These are phyloP conservation scores for Haplosporangium gracile DNA, from an alignment of 192 early-diverging fungal species.

Conservation along the genomic window DNA sequence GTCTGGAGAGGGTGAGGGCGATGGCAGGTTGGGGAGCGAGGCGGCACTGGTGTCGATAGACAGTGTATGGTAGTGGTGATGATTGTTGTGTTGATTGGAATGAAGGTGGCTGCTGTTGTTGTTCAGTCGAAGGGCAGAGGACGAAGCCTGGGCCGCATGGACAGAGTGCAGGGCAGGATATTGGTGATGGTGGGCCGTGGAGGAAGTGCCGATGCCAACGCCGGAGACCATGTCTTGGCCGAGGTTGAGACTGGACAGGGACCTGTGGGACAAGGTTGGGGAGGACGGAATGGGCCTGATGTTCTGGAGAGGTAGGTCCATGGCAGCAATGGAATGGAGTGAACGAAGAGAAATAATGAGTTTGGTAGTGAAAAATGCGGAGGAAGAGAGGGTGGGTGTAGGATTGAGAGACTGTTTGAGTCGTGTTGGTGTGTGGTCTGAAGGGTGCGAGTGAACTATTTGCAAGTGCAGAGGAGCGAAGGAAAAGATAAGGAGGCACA, in stretches of 20 bases:
- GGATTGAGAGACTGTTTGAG: background rate
- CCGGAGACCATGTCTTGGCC: slow-evolving; percentile 21
- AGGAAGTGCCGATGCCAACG: background rate
- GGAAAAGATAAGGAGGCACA: background rate
- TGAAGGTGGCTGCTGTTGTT: background rate
- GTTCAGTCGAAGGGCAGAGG: slow-evolving; percentile 3
- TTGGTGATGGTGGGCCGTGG: background rate
- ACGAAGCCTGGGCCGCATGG: slow-evolving; percentile 9
- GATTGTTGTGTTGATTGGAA: background rate
- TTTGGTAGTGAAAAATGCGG: no score
- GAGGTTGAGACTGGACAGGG: slow-evolving; percentile 21
- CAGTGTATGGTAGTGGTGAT: background rate
- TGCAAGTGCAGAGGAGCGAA: background rate
- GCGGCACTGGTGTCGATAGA: slow-evolving; percentile 15
- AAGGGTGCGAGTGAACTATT: background rate
- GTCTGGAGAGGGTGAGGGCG: slow-evolving; percentile 35
- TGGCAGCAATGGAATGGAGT: background rate
- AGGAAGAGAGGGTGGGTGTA: no score
- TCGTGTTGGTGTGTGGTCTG: no score
- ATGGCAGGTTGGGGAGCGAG: background rate
- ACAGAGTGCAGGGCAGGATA: background rate
- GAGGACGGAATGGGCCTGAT: slow-evolving; percentile 17
- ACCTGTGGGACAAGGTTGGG: slow-evolving; percentile 21
- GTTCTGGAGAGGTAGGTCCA: slow-evolving; percentile 17
- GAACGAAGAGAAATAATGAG: background rate